Evolutionary conservation across 257 asterid genomes (phyloP).

Genomic region (Solanum okadae): DNA sequence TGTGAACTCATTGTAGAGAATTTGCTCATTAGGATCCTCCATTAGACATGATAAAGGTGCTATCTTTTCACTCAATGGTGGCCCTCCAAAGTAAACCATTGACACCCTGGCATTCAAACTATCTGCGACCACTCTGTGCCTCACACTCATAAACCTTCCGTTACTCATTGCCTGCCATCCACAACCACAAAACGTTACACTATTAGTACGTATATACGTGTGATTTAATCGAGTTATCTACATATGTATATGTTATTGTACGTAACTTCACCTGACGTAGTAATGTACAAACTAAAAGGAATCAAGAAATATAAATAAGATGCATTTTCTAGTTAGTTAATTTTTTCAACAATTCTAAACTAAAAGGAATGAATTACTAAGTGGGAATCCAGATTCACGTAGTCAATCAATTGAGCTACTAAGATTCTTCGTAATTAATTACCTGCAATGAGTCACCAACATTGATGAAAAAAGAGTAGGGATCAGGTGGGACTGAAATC

Average conservation of each 20-base stretch:
- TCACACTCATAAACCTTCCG: neutral
- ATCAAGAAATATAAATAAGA: neutral
- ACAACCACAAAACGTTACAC: neutral
- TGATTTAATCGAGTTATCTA: neutral
- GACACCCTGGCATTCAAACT: neutral
- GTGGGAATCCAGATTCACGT: neutral
- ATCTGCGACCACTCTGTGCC: neutral
- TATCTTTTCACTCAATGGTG: neutral
- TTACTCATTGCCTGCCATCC: neutral
- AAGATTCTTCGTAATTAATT: neutral
- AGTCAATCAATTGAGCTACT: neutral
- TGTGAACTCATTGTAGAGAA: neutral
- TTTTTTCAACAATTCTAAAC: neutral
- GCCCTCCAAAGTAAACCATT: conserved; percentile 1
- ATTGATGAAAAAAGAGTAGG: neutral
- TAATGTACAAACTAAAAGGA: neutral
- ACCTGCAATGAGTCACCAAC: conserved; percentile 2
- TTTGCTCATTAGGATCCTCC: neutral
- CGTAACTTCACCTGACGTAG: neutral
- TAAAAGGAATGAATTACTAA: neutral
- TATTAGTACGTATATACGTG: neutral
- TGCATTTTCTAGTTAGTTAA: neutral
- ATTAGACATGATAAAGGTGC: neutral
- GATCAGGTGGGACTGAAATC: conserved; percentile 6
- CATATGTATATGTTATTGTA: neutral